Conservation (phyloP, 2,329 filamentous ascomycete species). For the Stenocarpella maydis region DNA sequence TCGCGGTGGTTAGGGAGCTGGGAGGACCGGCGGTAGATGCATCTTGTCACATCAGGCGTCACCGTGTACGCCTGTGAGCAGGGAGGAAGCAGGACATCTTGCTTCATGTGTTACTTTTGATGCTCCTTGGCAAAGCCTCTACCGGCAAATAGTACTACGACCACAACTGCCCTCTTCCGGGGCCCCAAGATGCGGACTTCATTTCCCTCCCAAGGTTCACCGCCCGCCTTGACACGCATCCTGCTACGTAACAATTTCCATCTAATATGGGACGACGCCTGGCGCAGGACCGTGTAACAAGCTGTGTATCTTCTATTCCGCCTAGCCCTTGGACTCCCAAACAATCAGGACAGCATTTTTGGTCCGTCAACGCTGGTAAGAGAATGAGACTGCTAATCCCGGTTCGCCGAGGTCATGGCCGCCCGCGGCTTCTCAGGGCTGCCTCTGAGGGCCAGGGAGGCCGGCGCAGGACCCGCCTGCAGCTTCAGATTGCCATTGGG, state of each 20-base stretch:
- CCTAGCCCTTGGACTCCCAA: neutral
- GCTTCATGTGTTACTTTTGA: conserved; percentile 1
- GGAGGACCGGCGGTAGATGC: conserved; percentile 49
- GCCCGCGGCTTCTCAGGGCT: conserved; percentile 63
- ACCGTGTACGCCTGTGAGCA: neutral
- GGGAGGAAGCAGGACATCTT: neutral
- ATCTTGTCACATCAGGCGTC: neutral
- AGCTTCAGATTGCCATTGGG: neutral
- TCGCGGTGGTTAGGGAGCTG: conserved; percentile 78
- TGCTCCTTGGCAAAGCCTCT: neutral
- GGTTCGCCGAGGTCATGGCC: conserved; percentile 20
- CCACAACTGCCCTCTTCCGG: neutral
- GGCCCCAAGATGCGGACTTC: conserved; percentile 3
- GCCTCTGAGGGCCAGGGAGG: conserved; percentile 65
- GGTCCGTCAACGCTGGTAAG: neutral
- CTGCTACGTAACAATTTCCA: conserved; percentile 19
- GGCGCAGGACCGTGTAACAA: conserved; percentile 8
- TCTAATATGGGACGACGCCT: conserved; percentile 20
- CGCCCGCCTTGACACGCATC: neutral
- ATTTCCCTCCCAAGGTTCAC: neutral
- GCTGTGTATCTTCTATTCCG: conserved; percentile 2
- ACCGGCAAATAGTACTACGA: neutral
- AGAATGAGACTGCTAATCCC: conserved; percentile 16
- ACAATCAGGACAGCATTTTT: conserved; percentile 16
- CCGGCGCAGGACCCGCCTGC: conserved; percentile 42